Conservation (phyloP, 176 grass and related monocot species). For the Tillandsia leiboldiana region DNA sequence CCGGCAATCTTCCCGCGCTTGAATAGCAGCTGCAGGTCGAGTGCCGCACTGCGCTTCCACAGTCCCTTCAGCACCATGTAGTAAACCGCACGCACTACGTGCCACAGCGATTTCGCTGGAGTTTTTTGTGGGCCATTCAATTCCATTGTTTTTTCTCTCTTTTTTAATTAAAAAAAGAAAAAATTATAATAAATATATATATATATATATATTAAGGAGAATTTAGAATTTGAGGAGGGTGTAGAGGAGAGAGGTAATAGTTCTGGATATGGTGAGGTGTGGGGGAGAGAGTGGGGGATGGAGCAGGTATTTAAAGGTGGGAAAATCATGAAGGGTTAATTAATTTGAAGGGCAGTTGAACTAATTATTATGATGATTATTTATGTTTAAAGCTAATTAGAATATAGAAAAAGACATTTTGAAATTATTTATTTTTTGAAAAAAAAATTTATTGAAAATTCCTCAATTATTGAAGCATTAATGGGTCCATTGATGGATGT, state of each 20-base stretch:
- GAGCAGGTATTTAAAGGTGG: constrained; percentile 33
- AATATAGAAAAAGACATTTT: not conserved
- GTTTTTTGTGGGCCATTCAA: not conserved
- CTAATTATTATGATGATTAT: not conserved
- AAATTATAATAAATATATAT: too few relatives aligned
- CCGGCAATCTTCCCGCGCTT: constrained; percentile 25
- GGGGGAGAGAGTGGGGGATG: constrained; percentile 3
- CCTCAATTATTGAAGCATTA: constrained; percentile 18
- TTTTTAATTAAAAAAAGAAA: not conserved
- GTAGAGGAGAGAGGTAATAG: not conserved
- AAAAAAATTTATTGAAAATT: not conserved
- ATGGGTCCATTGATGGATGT: constrained; percentile 23
- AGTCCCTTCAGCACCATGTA: constrained; percentile 49
- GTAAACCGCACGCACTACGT: constrained; percentile 35
- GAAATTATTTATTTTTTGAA: not conserved
- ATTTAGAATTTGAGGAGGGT: not conserved
- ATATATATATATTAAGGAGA: not conserved
- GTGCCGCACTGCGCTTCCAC: constrained; percentile 56
- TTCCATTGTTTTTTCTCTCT: constrained; percentile 21
- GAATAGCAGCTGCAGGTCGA: constrained; percentile 50
- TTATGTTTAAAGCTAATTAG: not conserved
- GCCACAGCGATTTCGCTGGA: constrained; percentile 39
- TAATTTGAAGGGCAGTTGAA: constrained; percentile 6
- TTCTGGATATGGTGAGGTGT: constrained; percentile 1
- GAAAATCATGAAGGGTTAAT: not conserved